Conservation (phyloP, 1,284 basidiomycete genomes). For the Fistulinella cinereoalba region DNA sequence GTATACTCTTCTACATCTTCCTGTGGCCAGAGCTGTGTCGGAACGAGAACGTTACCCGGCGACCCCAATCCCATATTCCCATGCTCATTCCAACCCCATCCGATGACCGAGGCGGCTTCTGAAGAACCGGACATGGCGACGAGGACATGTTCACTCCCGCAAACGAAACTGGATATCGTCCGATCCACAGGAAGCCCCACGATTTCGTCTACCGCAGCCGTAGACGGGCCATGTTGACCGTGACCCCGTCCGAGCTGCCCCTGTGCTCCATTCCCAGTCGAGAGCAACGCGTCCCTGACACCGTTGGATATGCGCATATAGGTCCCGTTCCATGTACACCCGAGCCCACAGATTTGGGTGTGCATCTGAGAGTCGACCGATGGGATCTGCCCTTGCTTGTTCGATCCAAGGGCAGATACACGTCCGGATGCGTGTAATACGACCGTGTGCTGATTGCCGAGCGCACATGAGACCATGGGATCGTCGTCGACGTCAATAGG, state of each 20-base stretch:
- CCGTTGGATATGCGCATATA: constrained; percentile 42
- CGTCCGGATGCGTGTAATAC: constrained; percentile 50
- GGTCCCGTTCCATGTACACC: constrained; percentile 83
- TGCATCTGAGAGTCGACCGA: constrained; percentile 31
- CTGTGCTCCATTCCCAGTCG: constrained; percentile 64
- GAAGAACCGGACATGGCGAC: constrained; percentile 24
- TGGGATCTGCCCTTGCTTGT: constrained; percentile 66
- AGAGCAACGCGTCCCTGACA: constrained; percentile 35
- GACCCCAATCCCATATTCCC: constrained; percentile 79
- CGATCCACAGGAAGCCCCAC: constrained; percentile 38
- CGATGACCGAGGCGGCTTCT: constrained; percentile 52
- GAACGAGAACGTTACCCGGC: constrained; percentile 49
- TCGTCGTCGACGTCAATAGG: constrained; percentile 25
- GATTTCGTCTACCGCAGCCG: constrained; percentile 8
- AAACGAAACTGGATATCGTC: constrained; percentile 37
- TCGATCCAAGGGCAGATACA: constrained; percentile 58
- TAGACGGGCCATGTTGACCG: background rate
- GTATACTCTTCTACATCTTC: constrained; percentile 8
- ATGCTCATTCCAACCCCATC: constrained; percentile 96
- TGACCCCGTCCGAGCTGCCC: constrained; percentile 63
- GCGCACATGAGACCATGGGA: constrained; percentile 39
- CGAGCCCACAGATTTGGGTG: constrained; percentile 38
- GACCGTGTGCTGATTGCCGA: constrained; percentile 74
- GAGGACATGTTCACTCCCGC: constrained; percentile 84
- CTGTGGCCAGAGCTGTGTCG: constrained; percentile 53